Percentiles rank a stretch among this genome's conserved stretches.
These are phyloP conservation scores for Lipomyces chichibuensis DNA, from an alignment of 805 yeast genomes.

Conservation along the genomic window DNA sequence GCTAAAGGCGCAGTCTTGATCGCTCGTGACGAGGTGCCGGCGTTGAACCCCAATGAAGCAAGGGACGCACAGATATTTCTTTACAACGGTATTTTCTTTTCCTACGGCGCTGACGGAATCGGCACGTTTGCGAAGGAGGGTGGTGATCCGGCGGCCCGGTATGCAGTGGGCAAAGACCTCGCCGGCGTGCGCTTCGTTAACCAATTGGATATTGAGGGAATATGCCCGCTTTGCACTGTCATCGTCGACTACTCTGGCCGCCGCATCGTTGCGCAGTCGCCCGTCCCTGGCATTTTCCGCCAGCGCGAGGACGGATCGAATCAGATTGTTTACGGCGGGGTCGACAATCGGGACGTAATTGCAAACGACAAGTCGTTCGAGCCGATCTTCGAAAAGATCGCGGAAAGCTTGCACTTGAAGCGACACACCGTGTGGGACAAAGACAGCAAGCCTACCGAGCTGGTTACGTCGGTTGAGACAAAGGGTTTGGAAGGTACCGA, in stretches of 20 bases:
- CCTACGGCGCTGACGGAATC: constrained; percentile 70
- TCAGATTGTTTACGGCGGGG: constrained; percentile 73
- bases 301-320: constrained; percentile 47
- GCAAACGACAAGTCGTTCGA: constrained; percentile 58
- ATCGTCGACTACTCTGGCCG: constrained; percentile 88
- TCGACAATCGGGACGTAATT: constrained; percentile 60
- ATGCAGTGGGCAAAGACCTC: constrained; percentile 76
- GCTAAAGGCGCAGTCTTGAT: constrained; percentile 78
- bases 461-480: constrained; percentile 72
- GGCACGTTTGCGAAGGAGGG: constrained; percentile 70
- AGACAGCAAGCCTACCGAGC: constrained; percentile 52
- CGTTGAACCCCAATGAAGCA: constrained; percentile 80
- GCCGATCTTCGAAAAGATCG: constrained; percentile 59
- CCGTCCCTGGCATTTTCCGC: constrained; percentile 87
- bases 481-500: constrained; percentile 88
- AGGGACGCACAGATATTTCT: constrained; percentile 66
- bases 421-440: constrained; percentile 59
- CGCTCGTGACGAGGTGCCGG: constrained; percentile 68
- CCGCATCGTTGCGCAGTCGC: constrained; percentile 88
- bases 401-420: constrained; percentile 78
- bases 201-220: constrained; percentile 62
- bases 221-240: constrained; percentile 77
- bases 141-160: constrained; percentile 84
- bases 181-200: constrained; percentile 70
- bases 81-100: constrained; percentile 83